Base-by-base conservation (phyloP, 2,329 filamentous ascomycete species). In the Talaromyces sp. region DNA sequence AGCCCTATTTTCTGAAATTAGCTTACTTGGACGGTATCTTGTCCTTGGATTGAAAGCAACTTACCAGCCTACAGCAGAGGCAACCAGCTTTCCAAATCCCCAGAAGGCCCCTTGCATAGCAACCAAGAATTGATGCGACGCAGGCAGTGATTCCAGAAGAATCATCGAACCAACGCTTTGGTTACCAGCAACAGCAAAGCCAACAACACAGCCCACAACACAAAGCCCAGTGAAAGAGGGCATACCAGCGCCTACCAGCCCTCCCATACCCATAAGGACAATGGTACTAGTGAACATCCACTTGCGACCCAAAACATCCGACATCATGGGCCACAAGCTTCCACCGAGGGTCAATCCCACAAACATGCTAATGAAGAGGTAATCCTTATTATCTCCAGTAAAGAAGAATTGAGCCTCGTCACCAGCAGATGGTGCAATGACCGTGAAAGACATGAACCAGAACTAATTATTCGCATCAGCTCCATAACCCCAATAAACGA, bases 191-290 rank as follows among this genome's bases (percentile, higher is more conserved):
- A 56, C 47, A 1, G 57, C 59, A 30, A 61, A 55, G 19, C 61
- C 61, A 2, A 63, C 51, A 11, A 63, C 54, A 30, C 47, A 57
- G 27, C 61, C 53, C 3, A 62, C 54, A 1, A 63, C 57, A 30
- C 50, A 62, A 7, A 63, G 69, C 74, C 56, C 54, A 3, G 51
- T 60, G 36, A 62, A 62, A 1, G 56, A 53, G 13, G 60, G 58
- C 57, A 61, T 60, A 3, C 60, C 61, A 2, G 61, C 61, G 3
- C 60, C 60, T 10, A 64, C 61, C 3, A 64, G 40, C 0, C 56
- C 61, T 10, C 54, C 58, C 52, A 58, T 58, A 1, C 58, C 52
- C 53, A 61, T 58, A 2, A 63, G 24, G 6, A 63, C 47, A 1
- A 63, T n/a, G 0, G 59, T 62, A 30, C 55, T 57, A 2, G 54